Evolutionary conservation across 1,284 basidiomycete genomes (phyloP).

Genomic region (Leccinum fallax): DNA sequence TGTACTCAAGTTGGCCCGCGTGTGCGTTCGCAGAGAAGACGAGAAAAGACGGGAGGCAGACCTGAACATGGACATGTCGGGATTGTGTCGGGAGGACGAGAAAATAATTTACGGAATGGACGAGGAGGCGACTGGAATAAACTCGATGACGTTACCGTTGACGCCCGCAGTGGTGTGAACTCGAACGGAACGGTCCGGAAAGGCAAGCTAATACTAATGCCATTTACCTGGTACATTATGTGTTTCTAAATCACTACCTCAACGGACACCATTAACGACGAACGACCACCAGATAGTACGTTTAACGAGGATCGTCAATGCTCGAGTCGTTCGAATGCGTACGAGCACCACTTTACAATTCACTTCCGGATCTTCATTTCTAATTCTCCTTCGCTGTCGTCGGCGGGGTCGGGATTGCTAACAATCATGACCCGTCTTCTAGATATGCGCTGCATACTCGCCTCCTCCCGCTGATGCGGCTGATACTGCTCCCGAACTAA

Average conservation of each 20-base stretch:
- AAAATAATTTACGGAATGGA: conserved; percentile 13
- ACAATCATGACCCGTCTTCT: conserved; percentile 32
- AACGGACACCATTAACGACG: neutral
- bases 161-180: conserved; percentile 29
- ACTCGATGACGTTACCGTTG: conserved; percentile 32
- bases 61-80: conserved; percentile 23
- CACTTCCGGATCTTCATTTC: conserved; percentile 20
- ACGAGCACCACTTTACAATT: conserved; percentile 7
- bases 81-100: neutral
- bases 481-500: conserved; percentile 15
- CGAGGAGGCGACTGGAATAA: conserved; percentile 16
- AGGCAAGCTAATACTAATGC: neutral
- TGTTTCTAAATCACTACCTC: neutral
- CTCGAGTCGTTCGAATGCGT: neutral
- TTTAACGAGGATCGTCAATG: neutral
- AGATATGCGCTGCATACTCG: conserved; percentile 18
- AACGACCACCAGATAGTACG: neutral
- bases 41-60: conserved; percentile 18
- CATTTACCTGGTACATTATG: neutral
- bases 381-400: conserved; percentile 31
- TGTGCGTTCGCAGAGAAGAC: conserved; percentile 18
- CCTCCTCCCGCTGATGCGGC: conserved; percentile 15
- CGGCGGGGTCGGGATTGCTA: conserved; percentile 33
- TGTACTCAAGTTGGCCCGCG: conserved; percentile 8
- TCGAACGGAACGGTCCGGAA: conserved; percentile 33